phyloP scores from a whole-genome alignment of 139 green algal genomes.

The Tetraselmis striata region DNA sequence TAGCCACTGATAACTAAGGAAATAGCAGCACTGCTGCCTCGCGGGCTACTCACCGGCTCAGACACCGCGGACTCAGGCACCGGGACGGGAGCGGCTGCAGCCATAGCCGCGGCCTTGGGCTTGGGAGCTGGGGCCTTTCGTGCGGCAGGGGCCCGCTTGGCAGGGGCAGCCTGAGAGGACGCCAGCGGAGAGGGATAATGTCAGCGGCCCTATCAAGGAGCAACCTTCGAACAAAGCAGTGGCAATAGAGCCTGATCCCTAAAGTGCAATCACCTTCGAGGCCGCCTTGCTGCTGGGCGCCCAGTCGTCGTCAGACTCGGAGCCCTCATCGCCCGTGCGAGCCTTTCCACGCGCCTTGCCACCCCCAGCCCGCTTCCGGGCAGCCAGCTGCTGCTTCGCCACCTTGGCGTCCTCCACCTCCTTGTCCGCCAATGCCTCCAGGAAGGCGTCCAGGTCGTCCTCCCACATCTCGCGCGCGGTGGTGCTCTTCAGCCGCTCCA shows the following conservation, averaged over 20 bases:
- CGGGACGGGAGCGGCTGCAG: background rate
- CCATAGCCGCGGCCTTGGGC: constrained; percentile 7
- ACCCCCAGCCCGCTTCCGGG: constrained; percentile 11
- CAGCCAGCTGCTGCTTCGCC: constrained; percentile 20
- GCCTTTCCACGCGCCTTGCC: background rate
- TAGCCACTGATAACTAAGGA: too few relatives aligned
- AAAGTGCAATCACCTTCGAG: background rate
- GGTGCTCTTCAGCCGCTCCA: constrained; percentile 53
- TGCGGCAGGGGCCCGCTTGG: background rate
- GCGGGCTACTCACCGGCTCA: too few relatives aligned
- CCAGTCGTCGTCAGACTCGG: background rate
- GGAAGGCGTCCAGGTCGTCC: constrained; percentile 74
- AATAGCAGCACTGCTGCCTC: too few relatives aligned
- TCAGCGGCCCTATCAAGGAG: background rate
- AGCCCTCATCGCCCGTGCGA: constrained; percentile 3
- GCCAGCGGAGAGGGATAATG: background rate
- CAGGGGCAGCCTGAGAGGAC: background rate
- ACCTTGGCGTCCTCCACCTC: constrained; percentile 38
- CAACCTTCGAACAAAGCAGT: too few relatives aligned
- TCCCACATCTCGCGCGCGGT: constrained; percentile 70
- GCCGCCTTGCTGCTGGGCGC: constrained; percentile 4
- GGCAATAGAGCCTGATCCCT: too few relatives aligned
- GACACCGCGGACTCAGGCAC: too few relatives aligned
- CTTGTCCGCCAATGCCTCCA: constrained; percentile 46
- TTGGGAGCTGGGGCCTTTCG: background rate